Evolutionary conservation across 345 rosid species (phyloP).

Genomic region (Citrus cavaleriei): DNA sequence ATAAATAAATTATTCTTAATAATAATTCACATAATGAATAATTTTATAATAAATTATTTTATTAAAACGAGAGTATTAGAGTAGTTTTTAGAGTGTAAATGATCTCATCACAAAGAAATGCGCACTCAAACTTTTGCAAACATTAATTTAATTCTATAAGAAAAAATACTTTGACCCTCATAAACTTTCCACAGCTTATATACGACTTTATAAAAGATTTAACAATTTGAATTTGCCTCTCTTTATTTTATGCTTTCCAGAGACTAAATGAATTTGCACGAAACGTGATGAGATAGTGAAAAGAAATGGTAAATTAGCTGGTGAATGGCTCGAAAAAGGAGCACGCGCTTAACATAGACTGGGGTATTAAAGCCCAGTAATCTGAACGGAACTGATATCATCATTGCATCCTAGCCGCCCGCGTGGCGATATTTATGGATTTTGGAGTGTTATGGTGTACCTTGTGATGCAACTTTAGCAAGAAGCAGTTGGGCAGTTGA

Average conservation of each 20-base stretch:
- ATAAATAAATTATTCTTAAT: too few species aligned
- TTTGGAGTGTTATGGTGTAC: conserved; percentile 18
- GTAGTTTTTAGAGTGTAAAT: too few species aligned
- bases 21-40: too few species aligned
- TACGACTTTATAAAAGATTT: background rate
- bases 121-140: background rate
- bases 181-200: background rate
- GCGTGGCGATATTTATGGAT: conserved; percentile 29
- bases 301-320: background rate
- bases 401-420: conserved; percentile 29
- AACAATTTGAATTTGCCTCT: too few species aligned
- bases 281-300: background rate
- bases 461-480: conserved; percentile 15
- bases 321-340: background rate
- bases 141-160: background rate
- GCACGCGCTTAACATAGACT: conserved; percentile 14
- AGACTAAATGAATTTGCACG: too few species aligned
- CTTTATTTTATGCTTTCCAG: too few species aligned
- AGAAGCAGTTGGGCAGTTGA: conserved; percentile 48
- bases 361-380: background rate
- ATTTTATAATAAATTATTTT: too few species aligned
- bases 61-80: too few species aligned
- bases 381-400: conserved; percentile 14
- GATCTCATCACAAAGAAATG: too few species aligned
- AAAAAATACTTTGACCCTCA: background rate